A percentile compares a stretch with the other conserved stretches of the same genome.
Evolutionary conservation across 1,284 basidiomycete genomes (phyloP).

Genomic region (Moesziomyces globuligerus): DNA sequence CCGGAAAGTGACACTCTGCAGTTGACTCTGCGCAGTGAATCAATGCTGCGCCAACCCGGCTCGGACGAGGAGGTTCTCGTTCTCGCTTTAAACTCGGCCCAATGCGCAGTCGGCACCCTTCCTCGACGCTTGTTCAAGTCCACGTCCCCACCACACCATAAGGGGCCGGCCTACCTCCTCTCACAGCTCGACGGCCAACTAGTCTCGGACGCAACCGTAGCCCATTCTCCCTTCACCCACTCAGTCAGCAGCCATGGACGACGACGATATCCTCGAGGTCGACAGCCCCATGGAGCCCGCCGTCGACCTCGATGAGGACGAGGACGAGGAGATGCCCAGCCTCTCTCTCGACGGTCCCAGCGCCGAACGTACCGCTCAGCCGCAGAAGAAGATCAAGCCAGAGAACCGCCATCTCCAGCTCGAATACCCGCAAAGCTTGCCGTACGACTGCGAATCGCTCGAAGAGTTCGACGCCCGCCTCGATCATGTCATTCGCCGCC

Average conservation of each 20-base stretch:
- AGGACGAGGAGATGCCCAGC: constrained; percentile 45
- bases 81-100: too few relatives aligned
- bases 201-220: too few relatives aligned
- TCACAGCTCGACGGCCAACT: too few relatives aligned
- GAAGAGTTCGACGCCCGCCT: constrained; percentile 82
- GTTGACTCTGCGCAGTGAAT: background rate
- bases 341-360: constrained; percentile 32
- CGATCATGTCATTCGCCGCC: constrained; percentile 78
- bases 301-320: constrained; percentile 49
- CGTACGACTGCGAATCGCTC: constrained; percentile 83
- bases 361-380: constrained; percentile 12
- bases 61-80: too few relatives aligned
- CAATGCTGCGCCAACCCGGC: too few relatives aligned
- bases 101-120: too few relatives aligned
- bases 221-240: too few relatives aligned
- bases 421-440: constrained; percentile 70
- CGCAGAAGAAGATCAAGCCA: constrained; percentile 27
- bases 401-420: constrained; percentile 50
- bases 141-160: too few relatives aligned
- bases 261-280: constrained; percentile 53
- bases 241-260: constrained; percentile 30
- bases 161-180: too few relatives aligned
- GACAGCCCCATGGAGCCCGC: constrained; percentile 56
- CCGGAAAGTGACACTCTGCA: background rate
- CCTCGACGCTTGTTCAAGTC: too few relatives aligned